Percentiles rank a stretch among this genome's conserved stretches.
Conservation (phyloP, 2,329 filamentous ascomycete genomes). For the Pestalotiopsis fici region DNA sequence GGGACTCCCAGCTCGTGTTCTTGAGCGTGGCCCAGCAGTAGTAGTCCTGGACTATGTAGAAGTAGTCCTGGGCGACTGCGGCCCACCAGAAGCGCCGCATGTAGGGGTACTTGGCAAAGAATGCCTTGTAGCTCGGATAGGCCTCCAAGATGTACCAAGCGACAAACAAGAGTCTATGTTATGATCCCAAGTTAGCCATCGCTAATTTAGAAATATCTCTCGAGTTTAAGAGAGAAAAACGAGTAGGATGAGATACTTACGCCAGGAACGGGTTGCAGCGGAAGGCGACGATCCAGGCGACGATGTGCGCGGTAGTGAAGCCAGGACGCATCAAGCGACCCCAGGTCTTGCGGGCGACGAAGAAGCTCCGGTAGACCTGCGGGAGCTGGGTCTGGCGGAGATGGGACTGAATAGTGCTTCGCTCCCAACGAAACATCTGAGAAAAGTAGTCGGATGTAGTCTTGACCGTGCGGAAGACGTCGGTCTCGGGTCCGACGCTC, state of each 20-base stretch:
- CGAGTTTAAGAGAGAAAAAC: not conserved
- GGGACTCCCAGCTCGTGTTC: not conserved
- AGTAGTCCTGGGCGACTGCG: not conserved
- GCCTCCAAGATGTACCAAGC: not conserved
- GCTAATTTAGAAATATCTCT: not conserved
- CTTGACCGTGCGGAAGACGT: constrained; percentile 7
- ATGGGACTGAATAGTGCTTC: constrained; percentile 5
- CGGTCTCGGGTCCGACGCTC: constrained; percentile 3
- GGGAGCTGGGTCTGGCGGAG: not conserved
- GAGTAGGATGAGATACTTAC: not conserved
- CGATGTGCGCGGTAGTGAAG: not conserved
- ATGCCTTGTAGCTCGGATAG: not conserved
- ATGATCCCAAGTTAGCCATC: not conserved
- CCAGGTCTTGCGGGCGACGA: not conserved
- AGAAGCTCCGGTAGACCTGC: not conserved
- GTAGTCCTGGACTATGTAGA: not conserved
- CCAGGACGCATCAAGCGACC: not conserved
- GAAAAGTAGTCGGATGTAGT: not conserved
- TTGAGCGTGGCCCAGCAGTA: not conserved
- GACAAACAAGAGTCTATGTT: not conserved
- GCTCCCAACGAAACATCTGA: constrained; percentile 14
- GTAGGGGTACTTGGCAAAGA: not conserved
- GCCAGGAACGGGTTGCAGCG: not conserved
- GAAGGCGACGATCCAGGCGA: not conserved
- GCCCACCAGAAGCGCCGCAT: not conserved